A percentile compares a stretch with the other conserved stretches of the same genome.
Evolutionary conservation across 106 monocot genomes (phyloP).

Genomic region (Phalaenopsis equestris): DNA sequence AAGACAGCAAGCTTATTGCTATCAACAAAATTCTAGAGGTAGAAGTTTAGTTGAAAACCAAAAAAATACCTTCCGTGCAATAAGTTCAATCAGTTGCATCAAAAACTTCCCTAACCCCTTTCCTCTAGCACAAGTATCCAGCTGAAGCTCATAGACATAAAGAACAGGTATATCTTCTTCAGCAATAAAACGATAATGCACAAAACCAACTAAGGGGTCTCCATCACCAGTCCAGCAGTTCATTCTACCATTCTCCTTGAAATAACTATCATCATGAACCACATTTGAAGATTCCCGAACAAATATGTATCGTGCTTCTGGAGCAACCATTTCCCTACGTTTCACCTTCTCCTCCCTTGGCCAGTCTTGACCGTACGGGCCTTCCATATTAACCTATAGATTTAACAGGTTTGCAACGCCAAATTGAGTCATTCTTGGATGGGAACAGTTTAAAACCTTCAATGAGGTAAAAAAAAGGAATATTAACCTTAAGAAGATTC

Average conservation of each 20-base stretch:
- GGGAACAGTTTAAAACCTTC: neutral
- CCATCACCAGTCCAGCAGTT: slow-evolving; percentile 28
- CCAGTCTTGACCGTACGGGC: slow-evolving; percentile 74
- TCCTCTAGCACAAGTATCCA: slow-evolving; percentile 56
- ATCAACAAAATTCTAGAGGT: neutral
- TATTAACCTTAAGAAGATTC: slow-evolving; percentile 71
- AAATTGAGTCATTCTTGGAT: neutral
- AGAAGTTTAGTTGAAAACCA: neutral
- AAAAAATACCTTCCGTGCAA: slow-evolving; percentile 76
- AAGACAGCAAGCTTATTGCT: neutral
- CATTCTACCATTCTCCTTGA: slow-evolving; percentile 16
- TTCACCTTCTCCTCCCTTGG: slow-evolving; percentile 76
- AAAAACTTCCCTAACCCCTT: slow-evolving; percentile 91
- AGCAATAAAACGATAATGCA: slow-evolving; percentile 73
- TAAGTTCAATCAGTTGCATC: slow-evolving; percentile 87
- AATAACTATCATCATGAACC: slow-evolving; percentile 3
- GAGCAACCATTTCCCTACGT: slow-evolving; percentile 71
- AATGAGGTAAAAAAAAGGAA: neutral
- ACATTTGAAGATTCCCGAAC: slow-evolving; percentile 26
- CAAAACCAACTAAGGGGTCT: slow-evolving; percentile 59
- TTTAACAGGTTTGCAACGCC: neutral
- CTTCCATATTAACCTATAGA: slow-evolving; percentile 82
- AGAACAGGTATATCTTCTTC: slow-evolving; percentile 84
- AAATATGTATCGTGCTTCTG: slow-evolving; percentile 87
- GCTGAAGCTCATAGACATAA: slow-evolving; percentile 93